A percentile compares a stretch with the other conserved stretches of the same genome.
These are phyloP conservation scores for Pulveroboletus sp. DNA, from an alignment of 768 basidiomycete genomes.

Conservation along the genomic window DNA sequence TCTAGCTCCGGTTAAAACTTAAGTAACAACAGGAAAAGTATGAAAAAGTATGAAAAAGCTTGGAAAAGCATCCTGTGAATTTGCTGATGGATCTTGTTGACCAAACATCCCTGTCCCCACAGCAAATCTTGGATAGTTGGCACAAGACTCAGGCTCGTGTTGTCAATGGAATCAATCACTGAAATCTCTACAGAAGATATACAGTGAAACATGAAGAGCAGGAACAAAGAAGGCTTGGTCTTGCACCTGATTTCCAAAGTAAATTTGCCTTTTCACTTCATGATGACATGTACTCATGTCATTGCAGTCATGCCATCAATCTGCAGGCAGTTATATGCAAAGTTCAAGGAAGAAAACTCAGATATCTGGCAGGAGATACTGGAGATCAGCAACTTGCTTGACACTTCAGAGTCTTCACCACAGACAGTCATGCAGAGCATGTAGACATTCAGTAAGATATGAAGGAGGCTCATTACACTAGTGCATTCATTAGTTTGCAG, in stretches of 20 bases:
- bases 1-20: no score
- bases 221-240: not conserved
- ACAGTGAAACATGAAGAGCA: constrained; percentile 1
- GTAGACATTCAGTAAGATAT: not conserved
- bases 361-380: constrained; percentile 6
- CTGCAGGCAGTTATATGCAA: not conserved
- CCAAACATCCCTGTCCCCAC: not conserved
- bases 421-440: not conserved
- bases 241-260: not conserved
- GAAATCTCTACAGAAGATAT: constrained; percentile 3
- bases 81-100: not conserved
- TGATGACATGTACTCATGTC: not conserved
- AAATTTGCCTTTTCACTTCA: not conserved
- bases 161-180: not conserved
- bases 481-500: not conserved
- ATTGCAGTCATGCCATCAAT: not conserved
- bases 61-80: no score
- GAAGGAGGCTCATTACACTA: not conserved
- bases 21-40: no score
- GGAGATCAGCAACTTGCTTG: not conserved
- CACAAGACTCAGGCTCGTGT: not conserved
- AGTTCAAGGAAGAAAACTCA: not conserved
- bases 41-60: no score
- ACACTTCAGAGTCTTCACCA: not conserved
- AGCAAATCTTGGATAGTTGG: not conserved